Percentiles rank a stretch among this genome's conserved stretches.
phyloP scores from a whole-genome alignment of 2,329 filamentous ascomycete genomes.

The Botrytis squamosa region DNA sequence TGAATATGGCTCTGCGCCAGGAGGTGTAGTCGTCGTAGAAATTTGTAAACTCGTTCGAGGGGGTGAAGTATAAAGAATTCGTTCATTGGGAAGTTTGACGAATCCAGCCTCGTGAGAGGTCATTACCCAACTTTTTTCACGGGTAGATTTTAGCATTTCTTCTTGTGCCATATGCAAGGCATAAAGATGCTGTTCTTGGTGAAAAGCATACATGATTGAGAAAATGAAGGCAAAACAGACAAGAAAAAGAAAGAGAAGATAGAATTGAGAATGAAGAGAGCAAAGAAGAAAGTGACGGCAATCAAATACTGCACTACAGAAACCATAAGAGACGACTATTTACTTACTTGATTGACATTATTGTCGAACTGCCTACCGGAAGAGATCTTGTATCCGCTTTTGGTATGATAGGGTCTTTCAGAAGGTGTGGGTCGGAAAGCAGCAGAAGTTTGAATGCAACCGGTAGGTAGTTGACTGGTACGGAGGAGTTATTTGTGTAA shows the following conservation, averaged over 20 bases:
- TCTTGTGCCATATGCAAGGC: conserved; percentile 34
- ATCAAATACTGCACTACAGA: conserved; percentile 18
- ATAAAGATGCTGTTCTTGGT: conserved; percentile 37
- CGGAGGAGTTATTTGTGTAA: background rate
- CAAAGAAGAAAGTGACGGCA: conserved; percentile 5
- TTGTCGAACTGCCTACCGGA: conserved; percentile 20
- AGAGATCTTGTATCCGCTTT: conserved; percentile 18
- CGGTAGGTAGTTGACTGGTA: conserved; percentile 1
- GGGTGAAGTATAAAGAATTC: conserved; percentile 75
- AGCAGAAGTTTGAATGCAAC: conserved; percentile 14
- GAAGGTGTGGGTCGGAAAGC: conserved; percentile 19
- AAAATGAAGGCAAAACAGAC: background rate
- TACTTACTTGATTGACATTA: conserved; percentile 24
- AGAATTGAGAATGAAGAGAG: conserved; percentile 2
- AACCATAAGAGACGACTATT: conserved; percentile 18
- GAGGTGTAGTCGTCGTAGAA: conserved; percentile 60
- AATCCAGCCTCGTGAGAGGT: conserved; percentile 69
- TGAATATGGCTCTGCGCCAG: conserved; percentile 62
- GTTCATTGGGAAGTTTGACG: conserved; percentile 81
- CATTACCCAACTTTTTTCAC: conserved; percentile 79
- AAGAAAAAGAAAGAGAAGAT: background rate
- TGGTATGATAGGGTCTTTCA: conserved; percentile 20
- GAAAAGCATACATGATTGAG: conserved; percentile 36
- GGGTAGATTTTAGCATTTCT: conserved; percentile 33
- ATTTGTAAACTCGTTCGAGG: conserved; percentile 75